A percentile compares a stretch with the other conserved stretches of the same genome.
phyloP scores from a whole-genome alignment of 2,329 filamentous ascomycete genomes.

The Tolypocladium capitatum region DNA sequence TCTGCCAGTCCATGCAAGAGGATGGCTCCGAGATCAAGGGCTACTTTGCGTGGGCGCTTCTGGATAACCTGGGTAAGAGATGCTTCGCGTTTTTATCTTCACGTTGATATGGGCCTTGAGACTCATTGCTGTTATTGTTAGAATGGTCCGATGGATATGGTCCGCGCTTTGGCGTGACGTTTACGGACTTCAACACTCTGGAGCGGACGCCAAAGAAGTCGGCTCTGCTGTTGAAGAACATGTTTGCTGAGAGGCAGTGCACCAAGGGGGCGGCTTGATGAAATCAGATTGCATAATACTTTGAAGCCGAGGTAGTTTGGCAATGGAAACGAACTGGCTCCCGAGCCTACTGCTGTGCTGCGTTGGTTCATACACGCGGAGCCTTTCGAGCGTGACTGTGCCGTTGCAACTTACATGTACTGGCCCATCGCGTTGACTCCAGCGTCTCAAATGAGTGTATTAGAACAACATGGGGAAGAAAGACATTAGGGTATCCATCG shows the following conservation, averaged over 20 bases:
- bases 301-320: too few species aligned
- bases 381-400: too few species aligned
- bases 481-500: background rate
- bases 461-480: background rate
- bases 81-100: background rate
- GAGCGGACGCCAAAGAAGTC: slow-evolving; percentile 25
- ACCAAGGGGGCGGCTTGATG: background rate
- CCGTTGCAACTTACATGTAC: too few species aligned
- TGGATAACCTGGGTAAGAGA: slow-evolving; percentile 57
- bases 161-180: slow-evolving; percentile 74
- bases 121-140: slow-evolving; percentile 14
- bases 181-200: slow-evolving; percentile 57
- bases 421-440: too few species aligned
- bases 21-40: slow-evolving; percentile 67
- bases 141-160: slow-evolving; percentile 85
- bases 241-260: slow-evolving; percentile 11
- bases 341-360: background rate
- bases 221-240: slow-evolving; percentile 14
- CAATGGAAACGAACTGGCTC: background rate
- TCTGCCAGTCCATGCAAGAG: slow-evolving; percentile 56
- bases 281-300: background rate
- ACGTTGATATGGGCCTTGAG: background rate
- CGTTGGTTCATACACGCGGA: background rate
- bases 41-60: slow-evolving; percentile 77
- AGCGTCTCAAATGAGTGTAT: background rate